These are phyloP conservation scores for Penicillium roqueforti DNA, from an alignment of 495 filamentous ascomycete genomes.

Conservation along the genomic window DNA sequence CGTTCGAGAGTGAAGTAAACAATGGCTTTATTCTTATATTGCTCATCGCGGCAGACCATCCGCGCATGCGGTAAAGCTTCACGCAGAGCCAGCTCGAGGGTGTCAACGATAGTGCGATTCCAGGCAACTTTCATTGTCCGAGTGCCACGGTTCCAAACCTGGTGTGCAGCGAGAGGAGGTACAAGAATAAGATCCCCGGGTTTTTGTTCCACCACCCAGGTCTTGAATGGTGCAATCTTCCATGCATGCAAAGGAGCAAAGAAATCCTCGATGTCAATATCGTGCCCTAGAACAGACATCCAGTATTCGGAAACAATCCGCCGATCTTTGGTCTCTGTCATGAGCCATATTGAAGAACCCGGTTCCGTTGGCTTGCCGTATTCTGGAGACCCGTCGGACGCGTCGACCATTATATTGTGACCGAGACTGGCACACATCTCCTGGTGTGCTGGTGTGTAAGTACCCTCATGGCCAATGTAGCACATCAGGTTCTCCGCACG, in stretches of 20 bases:
- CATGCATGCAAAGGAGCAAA: slow-evolving; percentile 93
- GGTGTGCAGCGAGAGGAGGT: slow-evolving; percentile 93
- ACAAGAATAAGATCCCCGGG: slow-evolving; percentile 94
- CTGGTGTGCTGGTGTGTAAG: slow-evolving; percentile 91
- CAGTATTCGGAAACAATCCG: slow-evolving; percentile 87
- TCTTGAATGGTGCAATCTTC: slow-evolving; percentile 86
- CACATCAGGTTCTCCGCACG: slow-evolving; percentile 96
- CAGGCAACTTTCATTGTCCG: slow-evolving; percentile 95
- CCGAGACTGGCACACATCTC: slow-evolving; percentile 97
- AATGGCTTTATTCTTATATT: slow-evolving; percentile 98
- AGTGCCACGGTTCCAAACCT: slow-evolving; percentile 97
- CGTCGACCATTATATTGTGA: slow-evolving; percentile 96
- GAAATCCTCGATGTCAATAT: slow-evolving; percentile 93
- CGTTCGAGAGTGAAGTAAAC: slow-evolving; percentile 77
- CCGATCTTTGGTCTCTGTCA: slow-evolving; percentile 91
- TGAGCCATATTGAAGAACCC: slow-evolving; percentile 95
- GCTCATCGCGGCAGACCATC: slow-evolving; percentile 94
- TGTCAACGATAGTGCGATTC: slow-evolving; percentile 95
- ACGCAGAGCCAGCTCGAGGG: slow-evolving; percentile 74
- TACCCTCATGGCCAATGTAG: slow-evolving; percentile 96
- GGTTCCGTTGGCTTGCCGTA: slow-evolving; percentile 64
- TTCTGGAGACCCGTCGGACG: slow-evolving; percentile 55
- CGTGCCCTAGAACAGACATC: slow-evolving; percentile 83
- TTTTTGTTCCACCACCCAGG: slow-evolving; percentile 87
- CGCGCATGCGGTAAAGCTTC: slow-evolving; percentile 84